phyloP scores from a whole-genome alignment of 1,139 yeast genomes.

The Hemisphaericaspora lyxosophila region DNA sequence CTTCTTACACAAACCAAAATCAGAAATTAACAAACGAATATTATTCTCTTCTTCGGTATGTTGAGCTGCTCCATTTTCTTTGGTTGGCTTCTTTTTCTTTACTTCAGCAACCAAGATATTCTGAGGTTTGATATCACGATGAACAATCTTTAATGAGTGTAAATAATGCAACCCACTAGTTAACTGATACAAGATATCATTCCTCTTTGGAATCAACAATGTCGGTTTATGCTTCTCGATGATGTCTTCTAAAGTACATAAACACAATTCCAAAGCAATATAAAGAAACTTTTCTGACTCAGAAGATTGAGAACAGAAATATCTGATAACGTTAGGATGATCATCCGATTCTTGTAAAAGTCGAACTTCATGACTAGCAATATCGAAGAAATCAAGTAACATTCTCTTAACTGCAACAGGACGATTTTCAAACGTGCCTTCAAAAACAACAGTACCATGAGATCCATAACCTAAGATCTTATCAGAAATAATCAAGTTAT shows the following conservation, averaged over 20 bases:
- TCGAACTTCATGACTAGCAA: slow-evolving; percentile 92
- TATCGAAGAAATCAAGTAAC: slow-evolving; percentile 89
- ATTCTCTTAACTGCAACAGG: slow-evolving; percentile 96
- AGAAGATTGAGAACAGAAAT: slow-evolving; percentile 86
- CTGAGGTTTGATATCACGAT: slow-evolving; percentile 94
- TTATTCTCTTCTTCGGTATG: slow-evolving; percentile 14
- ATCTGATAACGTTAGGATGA: slow-evolving; percentile 91
- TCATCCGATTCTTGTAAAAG: slow-evolving; percentile 91
- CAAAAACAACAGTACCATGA: slow-evolving; percentile 92
- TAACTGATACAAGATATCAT: slow-evolving; percentile 68
- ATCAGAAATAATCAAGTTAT: slow-evolving; percentile 65
- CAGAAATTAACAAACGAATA: slow-evolving; percentile 78
- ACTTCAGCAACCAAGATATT: slow-evolving; percentile 84
- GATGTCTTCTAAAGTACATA: slow-evolving; percentile 84
- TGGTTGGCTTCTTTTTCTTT: slow-evolving; percentile 15
- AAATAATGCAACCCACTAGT: slow-evolving; percentile 84
- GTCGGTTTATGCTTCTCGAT: slow-evolving; percentile 52
- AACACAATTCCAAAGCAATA: slow-evolving; percentile 90
- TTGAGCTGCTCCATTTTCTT: neutral
- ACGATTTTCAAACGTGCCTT: slow-evolving; percentile 85
- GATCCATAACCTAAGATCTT: slow-evolving; percentile 89
- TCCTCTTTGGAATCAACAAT: slow-evolving; percentile 25
- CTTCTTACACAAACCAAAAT: slow-evolving; percentile 92
- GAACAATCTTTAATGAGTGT: slow-evolving; percentile 89
- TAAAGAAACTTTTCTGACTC: slow-evolving; percentile 73